Percentiles rank a stretch among this genome's conserved stretches.
These are phyloP conservation scores for Ustilago lituana DNA, from an alignment of 1,284 basidiomycete species.

Conservation along the genomic window DNA sequence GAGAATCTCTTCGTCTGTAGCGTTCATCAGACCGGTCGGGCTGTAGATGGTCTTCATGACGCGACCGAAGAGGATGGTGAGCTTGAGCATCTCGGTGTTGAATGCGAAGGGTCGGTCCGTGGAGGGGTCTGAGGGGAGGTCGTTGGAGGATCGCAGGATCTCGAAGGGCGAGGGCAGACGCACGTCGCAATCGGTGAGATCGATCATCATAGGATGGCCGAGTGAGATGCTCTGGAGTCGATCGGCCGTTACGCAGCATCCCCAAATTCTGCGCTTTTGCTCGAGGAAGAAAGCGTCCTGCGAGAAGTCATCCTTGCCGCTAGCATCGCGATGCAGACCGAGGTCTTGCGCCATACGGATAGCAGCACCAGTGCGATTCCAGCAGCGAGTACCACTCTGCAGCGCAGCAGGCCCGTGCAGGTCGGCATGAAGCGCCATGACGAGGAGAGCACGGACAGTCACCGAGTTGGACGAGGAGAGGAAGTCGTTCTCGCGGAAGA, in stretches of 20 bases:
- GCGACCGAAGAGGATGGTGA: slow-evolving; percentile 62
- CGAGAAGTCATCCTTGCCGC: slow-evolving; percentile 55
- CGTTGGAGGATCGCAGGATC: slow-evolving; percentile 52
- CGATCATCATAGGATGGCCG: slow-evolving; percentile 61
- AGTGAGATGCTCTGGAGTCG: slow-evolving; percentile 55
- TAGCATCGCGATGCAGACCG: slow-evolving; percentile 60
- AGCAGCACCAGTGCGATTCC: slow-evolving; percentile 62
- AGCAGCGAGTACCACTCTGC: slow-evolving; percentile 66
- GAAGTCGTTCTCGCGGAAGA: slow-evolving; percentile 81
- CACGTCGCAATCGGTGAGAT: slow-evolving; percentile 63
- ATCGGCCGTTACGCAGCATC: slow-evolving; percentile 62
- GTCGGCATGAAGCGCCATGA: slow-evolving; percentile 78
- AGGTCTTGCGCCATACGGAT: slow-evolving; percentile 64
- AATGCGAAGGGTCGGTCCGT: slow-evolving; percentile 58
- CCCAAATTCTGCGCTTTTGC: slow-evolving; percentile 62
- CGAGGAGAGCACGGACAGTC: slow-evolving; percentile 88
- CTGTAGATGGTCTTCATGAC: slow-evolving; percentile 66
- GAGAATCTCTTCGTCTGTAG: slow-evolving; percentile 60
- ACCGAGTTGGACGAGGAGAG: slow-evolving; percentile 84
- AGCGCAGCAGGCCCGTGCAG: slow-evolving; percentile 68
- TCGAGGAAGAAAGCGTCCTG: slow-evolving; percentile 59
- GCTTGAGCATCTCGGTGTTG: slow-evolving; percentile 65
- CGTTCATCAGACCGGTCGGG: slow-evolving; percentile 63
- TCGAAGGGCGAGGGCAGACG: slow-evolving; percentile 61
- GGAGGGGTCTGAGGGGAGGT: slow-evolving; percentile 44